Evolutionary conservation across 1,284 basidiomycete species (phyloP).

Genomic region (Stereum hirsutum): DNA sequence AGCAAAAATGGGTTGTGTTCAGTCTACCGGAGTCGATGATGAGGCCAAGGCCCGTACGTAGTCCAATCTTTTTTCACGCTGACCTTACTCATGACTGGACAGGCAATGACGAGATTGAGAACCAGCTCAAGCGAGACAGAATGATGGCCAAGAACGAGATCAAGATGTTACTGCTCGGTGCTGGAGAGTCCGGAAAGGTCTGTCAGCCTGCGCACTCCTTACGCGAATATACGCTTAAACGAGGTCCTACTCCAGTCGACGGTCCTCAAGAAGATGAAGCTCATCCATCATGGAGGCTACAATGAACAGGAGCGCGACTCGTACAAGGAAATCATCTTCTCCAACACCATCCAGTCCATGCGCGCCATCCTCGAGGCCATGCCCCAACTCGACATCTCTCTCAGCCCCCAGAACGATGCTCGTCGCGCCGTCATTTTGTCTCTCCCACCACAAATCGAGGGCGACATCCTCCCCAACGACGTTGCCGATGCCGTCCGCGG

Average conservation of each 20-base stretch:
- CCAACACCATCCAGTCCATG: constrained; percentile 96
- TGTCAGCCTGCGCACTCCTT: too few relatives aligned
- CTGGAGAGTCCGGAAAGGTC: constrained; percentile 89
- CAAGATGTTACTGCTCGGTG: constrained; percentile 87
- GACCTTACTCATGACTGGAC: constrained; percentile 6
- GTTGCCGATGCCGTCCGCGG: constrained; percentile 77
- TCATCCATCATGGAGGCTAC: constrained; percentile 90
- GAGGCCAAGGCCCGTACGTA: constrained; percentile 78
- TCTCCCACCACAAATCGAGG: constrained; percentile 82
- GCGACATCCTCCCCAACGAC: constrained; percentile 68
- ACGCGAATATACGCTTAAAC: not conserved
- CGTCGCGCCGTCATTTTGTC: constrained; percentile 73
- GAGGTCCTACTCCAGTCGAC: constrained; percentile 51
- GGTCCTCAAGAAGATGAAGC: constrained; percentile 94
- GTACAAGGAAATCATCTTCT: constrained; percentile 97
- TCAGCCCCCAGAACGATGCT: constrained; percentile 65
- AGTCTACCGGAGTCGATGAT: constrained; percentile 61
- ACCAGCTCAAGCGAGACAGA: constrained; percentile 87
- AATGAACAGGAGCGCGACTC: constrained; percentile 87
- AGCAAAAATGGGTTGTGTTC: constrained; percentile 66
- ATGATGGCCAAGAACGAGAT: constrained; percentile 93
- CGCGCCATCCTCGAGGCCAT: constrained; percentile 92
- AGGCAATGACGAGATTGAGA: constrained; percentile 96
- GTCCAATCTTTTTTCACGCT: constrained; percentile 2
- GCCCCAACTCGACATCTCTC: constrained; percentile 59